Evolutionary conservation across 2,329 filamentous ascomycete genomes (phyloP), one percentile per base, ranked within the genome.

Genomic region (Simplicillium sp.): DNA sequence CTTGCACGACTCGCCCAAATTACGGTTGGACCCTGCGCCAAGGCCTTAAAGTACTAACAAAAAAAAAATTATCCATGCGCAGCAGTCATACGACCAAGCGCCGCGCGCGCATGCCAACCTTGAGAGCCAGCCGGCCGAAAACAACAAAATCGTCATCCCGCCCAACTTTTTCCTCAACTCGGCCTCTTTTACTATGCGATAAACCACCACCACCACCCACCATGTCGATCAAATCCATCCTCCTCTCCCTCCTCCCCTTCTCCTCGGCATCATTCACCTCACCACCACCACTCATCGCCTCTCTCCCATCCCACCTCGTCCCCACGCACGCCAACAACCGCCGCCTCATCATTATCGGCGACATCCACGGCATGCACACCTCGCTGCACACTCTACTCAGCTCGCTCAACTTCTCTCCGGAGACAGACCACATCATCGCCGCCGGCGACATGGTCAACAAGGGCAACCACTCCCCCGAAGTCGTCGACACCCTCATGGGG

Each of bases 321-420:
- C 55, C 59, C 3, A 64, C 62, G 3, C 36, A 51, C 18, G 43
- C 57, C 15, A 62, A 66, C 31, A 52, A 64, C 16, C 77, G 73
- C 40, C 70, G 88, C 14, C 66, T 98, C 17, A 68, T 97, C 29
- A 70, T 97, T 45, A 70, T 97, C 29, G 90, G 92, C 41, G 92
- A 98, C 63, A 87, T 97, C 12, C 90, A 97, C 64, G 92, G 92
- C 37, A 92, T 92, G 67, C 77, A 77, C 50, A 58, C 73, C 11
- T 75, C 87, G 46, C 70, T 87, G 56, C 62, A 70, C 57, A 56
- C 68, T 13, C 70, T 97, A 11, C 71, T 97, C 18, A 57, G 72
- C 5, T 80, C 86, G 53, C 65, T 84, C 16, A 57, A 68, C 13
- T 90, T 87, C 60, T 60, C 82, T 44, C 29, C 41, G 2, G 40